phyloP scores from a whole-genome alignment of 306 rosid species.

The Pterocarpus santalinus region DNA sequence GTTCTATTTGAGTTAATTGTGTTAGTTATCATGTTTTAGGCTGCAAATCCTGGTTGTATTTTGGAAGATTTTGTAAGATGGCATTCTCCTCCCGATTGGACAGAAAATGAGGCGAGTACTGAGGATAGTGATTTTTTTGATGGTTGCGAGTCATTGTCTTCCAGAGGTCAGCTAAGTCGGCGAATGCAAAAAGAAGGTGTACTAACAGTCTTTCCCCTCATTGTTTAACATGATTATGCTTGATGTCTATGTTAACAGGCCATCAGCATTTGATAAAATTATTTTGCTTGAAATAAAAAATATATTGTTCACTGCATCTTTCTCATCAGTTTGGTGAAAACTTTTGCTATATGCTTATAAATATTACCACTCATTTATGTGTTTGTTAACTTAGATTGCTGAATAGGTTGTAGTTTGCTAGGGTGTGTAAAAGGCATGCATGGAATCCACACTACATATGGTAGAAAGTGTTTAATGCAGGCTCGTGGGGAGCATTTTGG shows the following conservation, averaged over 20 bases:
- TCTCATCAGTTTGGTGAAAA: constrained; percentile 2
- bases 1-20: constrained; percentile 41
- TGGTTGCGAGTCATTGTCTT: constrained; percentile 56
- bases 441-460: neutral
- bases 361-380: neutral
- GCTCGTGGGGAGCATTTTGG: constrained; percentile 11
- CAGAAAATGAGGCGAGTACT: constrained; percentile 61
- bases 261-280: constrained; percentile 9
- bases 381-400: neutral
- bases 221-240: neutral
- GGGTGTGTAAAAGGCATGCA: neutral
- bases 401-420: neutral
- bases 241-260: neutral
- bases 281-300: neutral
- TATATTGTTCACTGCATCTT: constrained; percentile 8
- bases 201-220: constrained; percentile 20
- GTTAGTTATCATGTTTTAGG: constrained; percentile 62
- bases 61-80: constrained; percentile 98
- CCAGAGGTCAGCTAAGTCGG: constrained; percentile 82
- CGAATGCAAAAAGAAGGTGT: constrained; percentile 97
- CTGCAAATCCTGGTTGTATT: constrained; percentile 99
- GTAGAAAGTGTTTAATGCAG: constrained; percentile 6
- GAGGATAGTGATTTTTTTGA: constrained; percentile 55
- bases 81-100: constrained; percentile 99
- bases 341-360: constrained; percentile 5